Percentiles rank a stretch among this genome's conserved stretches.
Conservation (phyloP, 139 green algal species). For the Chlorella sorokiniana region DNA sequence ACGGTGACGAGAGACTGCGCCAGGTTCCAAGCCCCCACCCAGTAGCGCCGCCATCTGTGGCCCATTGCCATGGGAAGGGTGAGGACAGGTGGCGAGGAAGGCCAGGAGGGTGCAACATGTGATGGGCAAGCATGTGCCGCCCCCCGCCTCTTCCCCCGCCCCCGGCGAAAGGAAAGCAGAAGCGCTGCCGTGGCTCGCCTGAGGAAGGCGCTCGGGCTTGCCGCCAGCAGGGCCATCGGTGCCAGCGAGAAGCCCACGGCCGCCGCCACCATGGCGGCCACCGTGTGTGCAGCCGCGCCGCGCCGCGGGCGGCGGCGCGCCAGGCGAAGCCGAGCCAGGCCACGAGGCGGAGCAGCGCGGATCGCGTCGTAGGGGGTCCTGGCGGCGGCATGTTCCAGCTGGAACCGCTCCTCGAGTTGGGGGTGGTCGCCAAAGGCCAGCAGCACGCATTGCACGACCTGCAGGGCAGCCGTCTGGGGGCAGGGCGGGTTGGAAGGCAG, state of each 20-base stretch:
- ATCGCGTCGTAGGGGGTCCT: not conserved
- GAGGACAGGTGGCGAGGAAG: not conserved
- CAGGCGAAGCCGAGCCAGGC: slow-evolving; percentile 9
- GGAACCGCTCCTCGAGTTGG: not conserved
- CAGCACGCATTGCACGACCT: not conserved
- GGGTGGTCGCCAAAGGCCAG: slow-evolving; percentile 5
- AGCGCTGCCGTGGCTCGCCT: not conserved
- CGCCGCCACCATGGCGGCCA: not conserved
- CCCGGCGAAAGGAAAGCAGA: not conserved
- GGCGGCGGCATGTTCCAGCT: not conserved
- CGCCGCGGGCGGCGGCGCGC: not conserved
- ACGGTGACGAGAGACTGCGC: not conserved
- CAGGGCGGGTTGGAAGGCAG: not conserved
- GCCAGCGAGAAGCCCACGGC: not conserved
- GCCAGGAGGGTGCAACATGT: not conserved
- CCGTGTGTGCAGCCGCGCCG: no score
- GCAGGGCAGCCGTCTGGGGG: not conserved
- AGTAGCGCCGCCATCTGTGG: not conserved
- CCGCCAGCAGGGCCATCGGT: not conserved
- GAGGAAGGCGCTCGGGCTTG: not conserved
- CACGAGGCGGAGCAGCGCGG: not conserved
- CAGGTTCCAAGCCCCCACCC: not conserved
- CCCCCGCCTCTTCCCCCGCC: not conserved
- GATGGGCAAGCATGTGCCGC: not conserved
- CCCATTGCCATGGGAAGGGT: not conserved